A percentile compares a stretch with the other conserved stretches of the same genome.
Evolutionary conservation across 208 protist species (phyloP).

Genomic region (Crithidia bombi): DNA sequence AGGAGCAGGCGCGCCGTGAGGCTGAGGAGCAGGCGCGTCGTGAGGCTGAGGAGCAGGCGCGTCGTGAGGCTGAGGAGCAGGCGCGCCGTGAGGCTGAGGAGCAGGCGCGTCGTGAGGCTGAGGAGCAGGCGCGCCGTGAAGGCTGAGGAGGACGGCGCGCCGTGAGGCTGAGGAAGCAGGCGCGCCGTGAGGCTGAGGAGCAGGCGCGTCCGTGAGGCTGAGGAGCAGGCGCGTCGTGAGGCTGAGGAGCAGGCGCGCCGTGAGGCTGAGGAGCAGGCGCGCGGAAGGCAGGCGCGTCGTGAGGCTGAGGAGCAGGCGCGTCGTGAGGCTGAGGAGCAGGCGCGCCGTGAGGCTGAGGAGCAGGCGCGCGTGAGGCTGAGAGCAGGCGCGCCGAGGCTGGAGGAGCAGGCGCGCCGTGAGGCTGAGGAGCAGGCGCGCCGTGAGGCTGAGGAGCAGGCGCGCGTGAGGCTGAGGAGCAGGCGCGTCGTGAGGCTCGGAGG

Average conservation of each 20-base stretch:
- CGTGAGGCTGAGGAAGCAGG: slow-evolving; percentile 26
- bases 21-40: slow-evolving; percentile 26
- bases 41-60: slow-evolving; percentile 20
- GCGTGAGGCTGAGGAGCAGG: slow-evolving; percentile 43
- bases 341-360: slow-evolving; percentile 51
- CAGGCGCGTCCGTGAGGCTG: slow-evolving; percentile 83
- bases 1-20: slow-evolving; percentile 27
- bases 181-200: slow-evolving; percentile 32
- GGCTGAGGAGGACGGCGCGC: slow-evolving; percentile 21
- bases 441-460: slow-evolving; percentile 41
- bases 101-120: neutral
- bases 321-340: slow-evolving; percentile 36
- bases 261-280: slow-evolving; percentile 27
- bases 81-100: neutral
- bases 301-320: slow-evolving; percentile 32
- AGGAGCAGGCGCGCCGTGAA: slow-evolving; percentile 21
- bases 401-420: slow-evolving; percentile 81
- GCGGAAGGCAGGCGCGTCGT: no score
- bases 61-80: slow-evolving; percentile 5
- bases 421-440: slow-evolving; percentile 52
- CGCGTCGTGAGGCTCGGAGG: slow-evolving; percentile 43
- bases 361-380: slow-evolving; percentile 50
- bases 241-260: slow-evolving; percentile 27
- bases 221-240: slow-evolving; percentile 39
- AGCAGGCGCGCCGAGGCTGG: slow-evolving; percentile 82